These are phyloP conservation scores for Aspergillus unguis DNA, from an alignment of 2,329 filamentous ascomycete genomes.

Conservation along the genomic window DNA sequence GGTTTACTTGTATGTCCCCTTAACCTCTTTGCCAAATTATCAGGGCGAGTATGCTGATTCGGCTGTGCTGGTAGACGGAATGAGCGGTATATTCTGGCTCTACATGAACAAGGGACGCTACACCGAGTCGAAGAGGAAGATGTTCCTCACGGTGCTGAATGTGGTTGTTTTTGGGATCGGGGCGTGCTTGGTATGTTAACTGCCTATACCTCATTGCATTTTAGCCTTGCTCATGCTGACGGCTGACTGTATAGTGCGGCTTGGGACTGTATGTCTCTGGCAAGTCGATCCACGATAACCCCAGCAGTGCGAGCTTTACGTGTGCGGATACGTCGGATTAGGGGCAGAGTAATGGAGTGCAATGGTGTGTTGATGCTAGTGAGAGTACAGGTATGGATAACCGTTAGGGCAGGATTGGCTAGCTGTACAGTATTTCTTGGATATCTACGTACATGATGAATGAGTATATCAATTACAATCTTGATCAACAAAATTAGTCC, in stretches of 20 bases:
- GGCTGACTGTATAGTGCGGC: conserved; percentile 9
- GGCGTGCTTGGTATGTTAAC: conserved; percentile 10
- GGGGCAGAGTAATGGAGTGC: no score
- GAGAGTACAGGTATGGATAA: no score
- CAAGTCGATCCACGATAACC: conserved; percentile 14
- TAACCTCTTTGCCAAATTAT: no score
- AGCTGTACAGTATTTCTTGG: no score
- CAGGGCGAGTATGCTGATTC: no score
- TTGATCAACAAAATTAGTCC: no score
- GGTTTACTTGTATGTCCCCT: no score
- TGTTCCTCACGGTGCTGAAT: conserved; percentile 11
- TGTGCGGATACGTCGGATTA: conserved; percentile 1
- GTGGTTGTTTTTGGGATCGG: conserved; percentile 9
- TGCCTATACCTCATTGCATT: not conserved
- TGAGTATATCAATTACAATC: no score
- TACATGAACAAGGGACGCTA: conserved; percentile 14
- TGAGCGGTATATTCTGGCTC: conserved; percentile 17
- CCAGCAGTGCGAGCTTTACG: conserved; percentile 11
- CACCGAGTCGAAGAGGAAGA: conserved; percentile 11
- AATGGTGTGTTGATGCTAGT: no score
- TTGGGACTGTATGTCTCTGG: conserved; percentile 17
- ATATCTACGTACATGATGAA: no score
- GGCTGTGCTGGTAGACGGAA: not conserved
- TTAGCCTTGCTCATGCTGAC: no score
- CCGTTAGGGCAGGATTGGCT: no score